Evolutionary conservation across 495 filamentous ascomycete genomes (phyloP), one percentile per base, ranked within the genome.

Genomic region (Elasticomyces elasticus): DNA sequence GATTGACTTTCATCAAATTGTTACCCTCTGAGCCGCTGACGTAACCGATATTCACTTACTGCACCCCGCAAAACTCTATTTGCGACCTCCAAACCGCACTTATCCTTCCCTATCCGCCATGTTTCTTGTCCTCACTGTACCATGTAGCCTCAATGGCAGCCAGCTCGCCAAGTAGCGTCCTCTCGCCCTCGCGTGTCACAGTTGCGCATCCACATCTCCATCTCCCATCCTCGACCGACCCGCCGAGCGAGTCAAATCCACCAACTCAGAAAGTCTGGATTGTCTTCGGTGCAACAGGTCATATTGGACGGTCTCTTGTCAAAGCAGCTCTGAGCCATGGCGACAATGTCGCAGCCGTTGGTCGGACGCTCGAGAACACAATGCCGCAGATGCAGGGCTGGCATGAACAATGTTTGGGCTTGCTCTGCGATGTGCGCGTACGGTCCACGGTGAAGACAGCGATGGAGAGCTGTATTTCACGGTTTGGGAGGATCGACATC

Each of bases 201-300:
- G 42, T 49, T 17, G 11, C 19, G 23, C 47, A 56, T 26, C 45
- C 45, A 13, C 33, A 17, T 11, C 49, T 60, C n/a, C 53, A 37
- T 24, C 53, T 60, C 13, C 58, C 58, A 15, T 15, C 46, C n/a
- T 15, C 38, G 23, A 60, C 58, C 17, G 46, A 51, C 37, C 58
- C 58, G 24, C 58, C 56, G 5, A 35, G 24, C 23, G 53, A 55
- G 1, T 28, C 53, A 17, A 52, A 57, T 25, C 54, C 54, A 3
- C 44, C 53, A 2, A 49, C 54, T 0, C 58, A 49, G 26, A 61
- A 61, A 27, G 59, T 58, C 15, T 61, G 58, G 58, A 30, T 61
- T 84, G 76, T 98, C 58, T 98, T 96, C 68, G 92, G 92, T 40
- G 89, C 87, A 38, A 96, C 89, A 4, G 92, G 92, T 49, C 92